Conservation (phyloP, 2,329 filamentous ascomycete species). For the Cordyceps cateniannulata region DNA sequence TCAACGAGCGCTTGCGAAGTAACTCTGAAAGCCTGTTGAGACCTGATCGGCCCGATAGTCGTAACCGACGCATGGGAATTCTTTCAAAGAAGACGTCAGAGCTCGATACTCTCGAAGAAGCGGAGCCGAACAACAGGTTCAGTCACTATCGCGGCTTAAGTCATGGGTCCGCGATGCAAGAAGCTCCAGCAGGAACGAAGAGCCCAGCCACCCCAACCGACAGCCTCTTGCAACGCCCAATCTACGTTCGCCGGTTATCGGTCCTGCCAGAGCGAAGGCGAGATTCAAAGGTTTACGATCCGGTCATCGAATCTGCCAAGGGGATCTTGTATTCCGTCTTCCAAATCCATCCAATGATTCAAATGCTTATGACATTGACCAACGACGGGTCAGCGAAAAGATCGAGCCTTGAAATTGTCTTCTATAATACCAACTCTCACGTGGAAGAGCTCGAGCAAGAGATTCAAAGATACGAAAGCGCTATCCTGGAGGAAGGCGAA, state of each 20-base stretch:
- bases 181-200: constrained; percentile 34
- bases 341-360: constrained; percentile 62
- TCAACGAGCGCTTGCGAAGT: constrained; percentile 60
- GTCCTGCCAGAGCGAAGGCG: constrained; percentile 57
- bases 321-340: constrained; percentile 62
- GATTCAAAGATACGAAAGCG: constrained; percentile 53
- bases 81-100: constrained; percentile 55
- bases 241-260: constrained; percentile 58
- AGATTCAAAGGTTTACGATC: constrained; percentile 55
- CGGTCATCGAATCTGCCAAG: constrained; percentile 58
- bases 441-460: constrained; percentile 60
- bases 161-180: constrained; percentile 63
- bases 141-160: constrained; percentile 62
- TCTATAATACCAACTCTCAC: constrained; percentile 61
- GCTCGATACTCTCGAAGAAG: constrained; percentile 57
- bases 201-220: constrained; percentile 58
- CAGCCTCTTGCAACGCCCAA: constrained; percentile 45
- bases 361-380: constrained; percentile 56
- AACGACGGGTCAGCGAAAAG: constrained; percentile 54
- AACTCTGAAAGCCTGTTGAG: constrained; percentile 58
- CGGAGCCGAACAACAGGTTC: constrained; percentile 55
- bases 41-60: constrained; percentile 45
- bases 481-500: constrained; percentile 37
- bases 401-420: constrained; percentile 59
- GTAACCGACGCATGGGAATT: constrained; percentile 58